These are phyloP conservation scores for Hirschfeldia incana DNA, from an alignment of 345 rosid genomes.

Conservation along the genomic window DNA sequence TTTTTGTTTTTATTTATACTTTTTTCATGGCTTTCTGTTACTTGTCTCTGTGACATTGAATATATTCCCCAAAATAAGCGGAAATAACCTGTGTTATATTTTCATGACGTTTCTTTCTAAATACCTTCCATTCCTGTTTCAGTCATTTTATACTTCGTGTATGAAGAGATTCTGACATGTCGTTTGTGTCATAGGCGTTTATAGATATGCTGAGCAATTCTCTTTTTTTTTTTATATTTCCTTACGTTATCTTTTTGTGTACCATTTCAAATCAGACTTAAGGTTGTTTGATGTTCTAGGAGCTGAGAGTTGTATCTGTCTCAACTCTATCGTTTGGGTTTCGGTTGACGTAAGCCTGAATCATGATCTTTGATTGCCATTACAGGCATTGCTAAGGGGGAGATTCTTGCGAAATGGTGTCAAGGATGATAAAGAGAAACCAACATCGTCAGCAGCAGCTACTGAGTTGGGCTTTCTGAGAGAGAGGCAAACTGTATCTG, in stretches of 20 bases:
- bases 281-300: conserved; percentile 11
- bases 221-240: background rate
- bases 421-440: conserved; percentile 53
- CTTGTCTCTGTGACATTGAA: too few species aligned
- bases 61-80: too few species aligned
- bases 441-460: conserved; percentile 66
- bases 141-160: too few species aligned
- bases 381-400: conserved; percentile 88
- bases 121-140: too few species aligned
- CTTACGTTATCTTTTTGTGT: background rate
- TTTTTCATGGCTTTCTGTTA: too few species aligned
- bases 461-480: conserved; percentile 86
- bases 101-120: too few species aligned
- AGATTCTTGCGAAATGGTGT: conserved; percentile 87
- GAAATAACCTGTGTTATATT: too few species aligned
- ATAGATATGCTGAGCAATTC: too few species aligned
- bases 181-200: too few species aligned
- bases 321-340: background rate
- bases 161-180: too few species aligned
- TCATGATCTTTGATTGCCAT: conserved; percentile 24
- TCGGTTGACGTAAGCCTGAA: conserved; percentile 12
- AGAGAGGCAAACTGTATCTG: conserved; percentile 89
- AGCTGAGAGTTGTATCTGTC: background rate
- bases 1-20: background rate
- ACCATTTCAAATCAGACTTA: background rate